Base-by-base conservation (phyloP, 345 rosid genomes). In the Salix koriyanagi region DNA sequence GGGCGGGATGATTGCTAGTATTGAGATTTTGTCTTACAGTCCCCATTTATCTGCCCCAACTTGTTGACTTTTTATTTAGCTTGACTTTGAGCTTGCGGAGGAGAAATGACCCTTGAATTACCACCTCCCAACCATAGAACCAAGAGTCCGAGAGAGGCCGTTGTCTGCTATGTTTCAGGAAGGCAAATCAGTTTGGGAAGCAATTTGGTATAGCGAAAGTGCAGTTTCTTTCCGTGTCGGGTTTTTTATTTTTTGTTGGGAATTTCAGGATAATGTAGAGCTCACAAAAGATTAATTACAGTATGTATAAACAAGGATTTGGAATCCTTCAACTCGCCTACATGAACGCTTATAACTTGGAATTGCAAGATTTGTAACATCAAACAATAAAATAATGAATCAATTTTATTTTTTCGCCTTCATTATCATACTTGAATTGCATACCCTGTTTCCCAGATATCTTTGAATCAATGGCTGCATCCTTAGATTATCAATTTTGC, bases 331-430 rank as follows among this genome's bases (percentile, higher is more conserved):
- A 52, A 18, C 58, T 52, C 58, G 7, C 58, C 58, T 50, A 0
- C 25, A 70, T 23, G 54, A 46, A 30, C 61, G 48, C 52, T 39
- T 60, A 36, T 72, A 36, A n/a, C 65, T 37, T 58, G 58, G 36
- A 71, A 71, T 30, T 71, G 75, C 25, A 72, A n/a, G 52, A 44
- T 72, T 23, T 72, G 66, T 58, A 56, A 72, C 26, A 60, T 36
- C 34, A 37, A 25, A 36, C 5, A 39, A 72, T 34, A 73, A 72
- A 65, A 26, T 19, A 61, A 74, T 41, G 26, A 25, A 9, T 25
- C 69, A 62, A 26, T 25, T 25, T 39, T 61, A 58, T 19, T 42
- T 72, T 25, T 34, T 25, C 9, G 37, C 6, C 37, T 60, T 41
- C 25, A 15, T 21, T 62, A 23, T 25, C 66, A 26, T 62, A 3